Evolutionary conservation across 352 stramenopile species (phyloP), one percentile per base, ranked within the genome.

Genomic region (Globisporangium abappressorium): DNA sequence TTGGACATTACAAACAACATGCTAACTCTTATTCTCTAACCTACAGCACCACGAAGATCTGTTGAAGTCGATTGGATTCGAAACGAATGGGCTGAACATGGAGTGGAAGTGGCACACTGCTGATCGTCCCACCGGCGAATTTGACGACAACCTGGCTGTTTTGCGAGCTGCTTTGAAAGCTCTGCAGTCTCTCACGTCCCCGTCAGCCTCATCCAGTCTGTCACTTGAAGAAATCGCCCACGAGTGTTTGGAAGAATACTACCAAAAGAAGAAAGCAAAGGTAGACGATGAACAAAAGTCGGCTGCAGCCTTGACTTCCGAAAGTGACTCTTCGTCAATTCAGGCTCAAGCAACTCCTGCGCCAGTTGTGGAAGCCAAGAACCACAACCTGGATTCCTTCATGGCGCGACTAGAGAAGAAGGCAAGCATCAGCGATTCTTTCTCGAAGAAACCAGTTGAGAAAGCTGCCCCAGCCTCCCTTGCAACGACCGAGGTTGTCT

Each of bases 61-160:
- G 64, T 80, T 94, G 26, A 83, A 88, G 61, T 81, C 83, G 30
- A 92, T 94, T 58, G 86, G 86, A 0, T 94, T 94, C 26, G 84
- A 92, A 57, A 86, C 77, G 30, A 76, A 79, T 11, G 83, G 84
- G 14, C 62, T 91, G 7, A 93, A 91, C 69, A 87, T 94, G 81
- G 86, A 94, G 61, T 94, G 86, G 86, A 91, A 89, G 65, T 93
- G 86, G 84, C 79, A 94, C 62, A 76, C 83, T 5, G 77, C 84
- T 1, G 81, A 85, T 64, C 85, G 82, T 36, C 68, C 65, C 22
- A 85, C 70, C 54, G 83, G 77, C 57, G 85, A 79, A n/a, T 91
- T 90, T 65, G 79, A 92, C 43, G 81, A 85, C 64, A 88, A 91
- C 56, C 71, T 92, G 5, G 78, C 78, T 24, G 80, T 94, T 59